phyloP scores from a whole-genome alignment of 192 early-diverging fungal genomes.

The Entomortierella chlamydospora region DNA sequence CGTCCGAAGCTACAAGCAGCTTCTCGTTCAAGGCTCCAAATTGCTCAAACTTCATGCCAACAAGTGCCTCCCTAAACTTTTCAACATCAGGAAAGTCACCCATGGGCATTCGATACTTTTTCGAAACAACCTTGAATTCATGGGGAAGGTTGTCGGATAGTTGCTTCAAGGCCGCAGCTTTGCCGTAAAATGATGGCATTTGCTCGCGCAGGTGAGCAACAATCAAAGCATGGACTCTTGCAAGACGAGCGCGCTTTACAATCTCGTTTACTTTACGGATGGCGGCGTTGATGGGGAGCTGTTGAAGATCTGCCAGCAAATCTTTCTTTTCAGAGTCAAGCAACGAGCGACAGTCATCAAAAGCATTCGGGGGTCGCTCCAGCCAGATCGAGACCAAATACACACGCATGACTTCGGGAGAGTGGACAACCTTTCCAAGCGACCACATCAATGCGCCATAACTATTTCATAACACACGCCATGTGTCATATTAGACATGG shows the following conservation, averaged over 20 bases:
- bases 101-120: slow-evolving; percentile 70
- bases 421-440: slow-evolving; percentile 85
- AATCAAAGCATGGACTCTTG: slow-evolving; percentile 84
- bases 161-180: slow-evolving; percentile 77
- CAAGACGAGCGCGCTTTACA: slow-evolving; percentile 82
- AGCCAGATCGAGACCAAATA: slow-evolving; percentile 84
- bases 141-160: slow-evolving; percentile 74
- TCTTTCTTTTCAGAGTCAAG: slow-evolving; percentile 78
- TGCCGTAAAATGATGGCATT: slow-evolving; percentile 84
- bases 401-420: slow-evolving; percentile 88
- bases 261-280: slow-evolving; percentile 89
- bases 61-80: slow-evolving; percentile 52
- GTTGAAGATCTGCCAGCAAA: slow-evolving; percentile 75
- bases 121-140: slow-evolving; percentile 77
- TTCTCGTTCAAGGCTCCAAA: slow-evolving; percentile 62
- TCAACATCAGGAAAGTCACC: slow-evolving; percentile 63
- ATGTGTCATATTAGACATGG: too few relatives aligned
- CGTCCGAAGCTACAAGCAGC: slow-evolving; percentile 53
- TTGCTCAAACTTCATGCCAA: slow-evolving; percentile 61
- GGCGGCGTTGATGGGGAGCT: slow-evolving; percentile 77
- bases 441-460: slow-evolving; percentile 94
- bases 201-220: slow-evolving; percentile 79
- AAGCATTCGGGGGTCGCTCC: slow-evolving; percentile 68
- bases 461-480: slow-evolving; percentile 32
- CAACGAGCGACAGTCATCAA: slow-evolving; percentile 74